Evolutionary conservation across 805 yeast genomes (phyloP), one percentile per base, ranked within the genome.

Genomic region (Wickerhamomyces rabaulensis): DNA sequence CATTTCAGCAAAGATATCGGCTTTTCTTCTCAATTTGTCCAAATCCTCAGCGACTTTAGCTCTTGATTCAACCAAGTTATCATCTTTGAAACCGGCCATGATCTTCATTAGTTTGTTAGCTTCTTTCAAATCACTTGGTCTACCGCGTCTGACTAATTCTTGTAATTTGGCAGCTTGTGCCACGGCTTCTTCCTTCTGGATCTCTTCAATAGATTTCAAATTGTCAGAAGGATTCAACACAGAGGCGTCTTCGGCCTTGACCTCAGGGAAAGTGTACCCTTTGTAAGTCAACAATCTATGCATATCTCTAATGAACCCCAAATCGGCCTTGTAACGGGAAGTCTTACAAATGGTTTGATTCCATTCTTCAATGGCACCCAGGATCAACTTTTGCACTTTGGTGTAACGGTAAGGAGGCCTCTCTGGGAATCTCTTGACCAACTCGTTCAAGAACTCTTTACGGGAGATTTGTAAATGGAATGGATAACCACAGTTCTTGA

Each of bases 401-500:
- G 92, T 74, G 66, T 87, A 89, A 35, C 91, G 79, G 51, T 84
- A 68, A 4, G 97, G 96, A 1, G 99, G 98, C 60, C 88, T 80
- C 62, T 91, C 97, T 2, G 98, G 98, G 69, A 94, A 94, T 63
- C 88, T 71, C 58, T 88, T 86, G 21, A 94, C 99, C 60, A 94
- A 75, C 61, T 89, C 96, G 63, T 94, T 94, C 59, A 94, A 74
- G 57, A 94, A 94, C 64, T 92, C 98, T 66, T 94, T 91, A 50
- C 98, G 78, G 4, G 96, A 87, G 44, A 94, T 88, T 68, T 94
- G 99, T 41, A 94, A 73, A 55, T 94, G 99, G 68, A 94, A 80
- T 8, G 99, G 97, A 65, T 92, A 94, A 6, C 98, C 99, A 70
- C 99, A 94, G 70, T 94, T 94, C 69, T 94, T 94, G 44, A 94